Evolutionary conservation across 441 rosid species (phyloP).

Genomic region (Flueggea neowawraea): DNA sequence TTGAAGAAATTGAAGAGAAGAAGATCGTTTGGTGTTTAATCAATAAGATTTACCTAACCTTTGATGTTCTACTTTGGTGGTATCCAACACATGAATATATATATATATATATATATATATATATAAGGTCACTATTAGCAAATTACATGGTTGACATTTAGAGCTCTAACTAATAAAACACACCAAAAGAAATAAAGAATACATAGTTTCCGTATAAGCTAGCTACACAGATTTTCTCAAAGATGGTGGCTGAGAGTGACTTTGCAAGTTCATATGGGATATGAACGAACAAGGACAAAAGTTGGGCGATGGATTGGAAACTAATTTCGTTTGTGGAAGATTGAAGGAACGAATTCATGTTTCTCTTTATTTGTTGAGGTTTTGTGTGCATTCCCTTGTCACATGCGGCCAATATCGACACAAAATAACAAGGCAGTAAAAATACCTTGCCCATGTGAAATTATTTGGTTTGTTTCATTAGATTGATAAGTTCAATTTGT

Average conservation of each 20-base stretch:
- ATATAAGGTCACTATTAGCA: no score
- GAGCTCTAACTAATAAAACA: no score
- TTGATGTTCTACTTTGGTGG: conserved; percentile 7
- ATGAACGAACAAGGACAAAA: no score
- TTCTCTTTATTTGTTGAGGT: background rate
- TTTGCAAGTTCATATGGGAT: background rate
- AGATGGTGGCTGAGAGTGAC: conserved; percentile 5
- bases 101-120: no score
- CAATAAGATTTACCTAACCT: conserved; percentile 1
- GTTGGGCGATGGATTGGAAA: no score
- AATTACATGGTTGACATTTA: background rate
- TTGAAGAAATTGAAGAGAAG: no score
- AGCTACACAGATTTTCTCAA: background rate
- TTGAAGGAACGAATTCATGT: conserved; percentile 1
- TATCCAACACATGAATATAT: background rate
- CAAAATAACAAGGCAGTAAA: conserved; percentile 13
- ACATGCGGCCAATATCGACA: background rate
- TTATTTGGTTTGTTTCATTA: no score
- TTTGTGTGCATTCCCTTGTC: conserved; percentile 4
- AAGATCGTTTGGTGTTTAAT: no score
- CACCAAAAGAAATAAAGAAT: background rate
- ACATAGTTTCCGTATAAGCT: background rate
- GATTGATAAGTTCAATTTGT: no score
- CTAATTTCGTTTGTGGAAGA: conserved; percentile 1
- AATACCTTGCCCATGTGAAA: conserved; percentile 14